Conservation (phyloP, 2,329 filamentous ascomycete genomes). For the Gyromitra esculenta region DNA sequence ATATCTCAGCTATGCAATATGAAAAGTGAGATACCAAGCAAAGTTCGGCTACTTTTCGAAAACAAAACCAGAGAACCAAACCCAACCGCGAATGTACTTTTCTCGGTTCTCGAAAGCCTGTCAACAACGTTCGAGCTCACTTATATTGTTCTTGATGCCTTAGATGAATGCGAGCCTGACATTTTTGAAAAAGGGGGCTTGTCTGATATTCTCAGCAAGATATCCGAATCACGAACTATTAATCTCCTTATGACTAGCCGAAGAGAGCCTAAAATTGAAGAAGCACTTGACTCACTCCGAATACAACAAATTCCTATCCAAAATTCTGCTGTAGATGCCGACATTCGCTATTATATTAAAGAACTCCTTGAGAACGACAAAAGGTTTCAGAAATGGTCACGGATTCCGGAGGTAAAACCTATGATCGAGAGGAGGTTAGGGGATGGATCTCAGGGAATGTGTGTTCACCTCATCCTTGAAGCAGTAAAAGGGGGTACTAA, state of each 20-base stretch:
- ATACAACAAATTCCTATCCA: not conserved
- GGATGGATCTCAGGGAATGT: not conserved
- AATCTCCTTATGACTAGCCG: not conserved
- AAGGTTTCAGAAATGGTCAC: not conserved
- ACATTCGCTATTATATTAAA: not conserved
- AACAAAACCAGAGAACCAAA: not conserved
- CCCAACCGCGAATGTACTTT: not conserved
- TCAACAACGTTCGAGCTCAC: not conserved
- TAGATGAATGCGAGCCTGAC: not conserved
- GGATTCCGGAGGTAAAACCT: not conserved
- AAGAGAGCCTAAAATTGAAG: not conserved
- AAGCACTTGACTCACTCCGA: not conserved
- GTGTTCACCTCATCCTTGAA: not conserved
- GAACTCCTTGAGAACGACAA: not conserved
- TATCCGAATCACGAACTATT: not conserved
- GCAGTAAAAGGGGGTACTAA: not conserved
- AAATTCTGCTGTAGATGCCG: not conserved
- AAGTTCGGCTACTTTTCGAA: not conserved
- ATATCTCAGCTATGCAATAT: not conserved
- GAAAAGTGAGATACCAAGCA: not conserved
- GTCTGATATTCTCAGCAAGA: not conserved
- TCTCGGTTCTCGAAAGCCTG: not conserved
- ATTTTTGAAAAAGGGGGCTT: not conserved
- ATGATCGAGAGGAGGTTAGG: not conserved
- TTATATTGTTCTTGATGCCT: not conserved